These are phyloP conservation scores for Leishmania tropica DNA, from an alignment of 208 protist genomes.

Conservation along the genomic window DNA sequence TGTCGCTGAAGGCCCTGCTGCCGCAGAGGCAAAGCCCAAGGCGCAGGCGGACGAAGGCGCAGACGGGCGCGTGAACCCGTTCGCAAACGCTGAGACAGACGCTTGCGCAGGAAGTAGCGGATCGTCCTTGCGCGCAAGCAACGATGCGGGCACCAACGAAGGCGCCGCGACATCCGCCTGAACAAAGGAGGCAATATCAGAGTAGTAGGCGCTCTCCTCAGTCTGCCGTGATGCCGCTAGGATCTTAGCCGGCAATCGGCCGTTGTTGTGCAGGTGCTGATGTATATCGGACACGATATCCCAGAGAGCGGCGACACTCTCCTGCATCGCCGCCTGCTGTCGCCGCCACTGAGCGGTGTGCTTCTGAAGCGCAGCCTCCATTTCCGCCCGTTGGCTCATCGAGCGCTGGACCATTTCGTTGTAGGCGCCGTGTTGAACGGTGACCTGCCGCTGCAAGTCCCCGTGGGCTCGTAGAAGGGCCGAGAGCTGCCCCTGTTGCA, in stretches of 20 bases:
- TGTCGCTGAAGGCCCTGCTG: neutral
- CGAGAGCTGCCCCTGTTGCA: slow-evolving; percentile 30
- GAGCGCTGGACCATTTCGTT: slow-evolving; percentile 9
- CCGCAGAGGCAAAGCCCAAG: too few relatives aligned
- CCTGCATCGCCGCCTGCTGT: slow-evolving; percentile 9
- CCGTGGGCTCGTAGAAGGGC: slow-evolving; percentile 21
- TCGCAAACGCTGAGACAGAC: neutral
- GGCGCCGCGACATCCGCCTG: neutral
- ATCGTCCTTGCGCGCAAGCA: neutral
- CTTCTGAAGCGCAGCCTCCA: slow-evolving; percentile 13
- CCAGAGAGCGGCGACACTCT: slow-evolving; percentile 18
- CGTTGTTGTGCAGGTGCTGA: neutral
- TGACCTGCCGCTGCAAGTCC: slow-evolving; percentile 19
- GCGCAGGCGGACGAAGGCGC: neutral
- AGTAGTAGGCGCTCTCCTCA: slow-evolving; percentile 35
- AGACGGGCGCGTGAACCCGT: neutral
- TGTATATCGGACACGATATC: slow-evolving; percentile 13
- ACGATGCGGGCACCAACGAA: neutral
- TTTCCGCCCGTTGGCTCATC: slow-evolving; percentile 3
- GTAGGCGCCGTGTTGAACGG: slow-evolving; percentile 20
- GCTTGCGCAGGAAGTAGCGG: neutral
- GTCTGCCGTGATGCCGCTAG: neutral
- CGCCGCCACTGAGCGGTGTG: slow-evolving; percentile 13
- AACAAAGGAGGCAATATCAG: slow-evolving; percentile 32
- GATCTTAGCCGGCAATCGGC: neutral